Evolutionary conservation across 2,329 filamentous ascomycete genomes (phyloP).

Genomic region (Amphichorda felina): DNA sequence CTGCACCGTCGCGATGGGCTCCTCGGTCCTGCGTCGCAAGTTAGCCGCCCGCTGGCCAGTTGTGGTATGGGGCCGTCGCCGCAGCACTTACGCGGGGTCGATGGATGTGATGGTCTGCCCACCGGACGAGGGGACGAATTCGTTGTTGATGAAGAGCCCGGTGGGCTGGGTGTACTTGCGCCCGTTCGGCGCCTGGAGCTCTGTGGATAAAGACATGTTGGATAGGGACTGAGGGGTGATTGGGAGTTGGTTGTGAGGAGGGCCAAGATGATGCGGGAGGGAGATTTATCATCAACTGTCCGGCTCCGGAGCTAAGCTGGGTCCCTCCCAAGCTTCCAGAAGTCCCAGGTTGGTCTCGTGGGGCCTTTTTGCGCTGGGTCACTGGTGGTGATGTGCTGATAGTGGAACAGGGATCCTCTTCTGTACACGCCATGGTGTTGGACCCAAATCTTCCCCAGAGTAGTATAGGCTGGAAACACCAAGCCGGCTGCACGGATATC

Average conservation of each 20-base stretch:
- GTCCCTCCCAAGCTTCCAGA: no score
- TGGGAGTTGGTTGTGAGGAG: not conserved
- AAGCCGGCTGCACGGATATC: no score
- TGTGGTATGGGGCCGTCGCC: no score
- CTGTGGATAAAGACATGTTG: conserved; percentile 3
- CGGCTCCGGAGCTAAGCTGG: no score
- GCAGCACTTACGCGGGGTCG: conserved; percentile 10
- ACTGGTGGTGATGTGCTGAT: no score
- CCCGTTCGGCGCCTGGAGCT: conserved; percentile 10
- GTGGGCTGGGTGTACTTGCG: conserved; percentile 21
- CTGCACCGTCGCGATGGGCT: conserved; percentile 7
- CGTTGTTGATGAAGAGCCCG: conserved; percentile 11
- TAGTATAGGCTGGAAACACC: no score
- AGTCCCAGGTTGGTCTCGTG: no score
- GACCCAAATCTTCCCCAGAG: no score
- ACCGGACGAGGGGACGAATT: conserved; percentile 8
- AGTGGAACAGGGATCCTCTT: no score
- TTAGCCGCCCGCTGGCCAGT: not conserved
- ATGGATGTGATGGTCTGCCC: conserved; percentile 7
- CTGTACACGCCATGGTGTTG: no score
- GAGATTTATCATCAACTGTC: not conserved
- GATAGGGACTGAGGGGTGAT: not conserved
- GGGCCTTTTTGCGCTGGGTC: no score
- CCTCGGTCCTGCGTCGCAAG: conserved; percentile 7
- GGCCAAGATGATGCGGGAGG: not conserved